These are phyloP conservation scores for Vanrija sp. DNA, from an alignment of 1,284 basidiomycete genomes.

Conservation along the genomic window DNA sequence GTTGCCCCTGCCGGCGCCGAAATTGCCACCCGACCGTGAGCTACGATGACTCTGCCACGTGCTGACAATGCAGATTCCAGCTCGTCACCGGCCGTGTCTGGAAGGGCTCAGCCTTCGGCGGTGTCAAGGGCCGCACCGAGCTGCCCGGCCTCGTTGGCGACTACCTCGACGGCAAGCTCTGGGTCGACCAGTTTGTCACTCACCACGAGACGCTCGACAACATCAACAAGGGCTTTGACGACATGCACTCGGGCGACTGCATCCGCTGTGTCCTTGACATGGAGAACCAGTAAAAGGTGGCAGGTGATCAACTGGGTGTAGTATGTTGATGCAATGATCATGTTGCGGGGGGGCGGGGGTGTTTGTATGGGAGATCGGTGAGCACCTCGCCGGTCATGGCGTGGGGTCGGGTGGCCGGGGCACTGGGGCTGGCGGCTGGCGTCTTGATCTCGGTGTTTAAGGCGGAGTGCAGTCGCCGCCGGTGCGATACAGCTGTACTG, in stretches of 20 bases:
- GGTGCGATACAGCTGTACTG: too few relatives aligned
- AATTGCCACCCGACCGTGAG: conserved; percentile 81
- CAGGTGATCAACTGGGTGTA: too few relatives aligned
- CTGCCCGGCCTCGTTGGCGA: conserved; percentile 78
- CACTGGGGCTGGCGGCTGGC: too few relatives aligned
- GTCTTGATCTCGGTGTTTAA: too few relatives aligned
- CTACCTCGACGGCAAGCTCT: conserved; percentile 46
- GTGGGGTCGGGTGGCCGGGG: too few relatives aligned
- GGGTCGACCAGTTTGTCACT: conserved; percentile 84
- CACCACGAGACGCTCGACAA: conserved; percentile 70
- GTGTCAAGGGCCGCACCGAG: conserved; percentile 95
- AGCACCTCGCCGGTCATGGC: too few relatives aligned
- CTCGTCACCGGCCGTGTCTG: conserved; percentile 82
- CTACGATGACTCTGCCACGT: conserved; percentile 41
- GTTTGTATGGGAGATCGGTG: too few relatives aligned
- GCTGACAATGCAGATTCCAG: conserved; percentile 58
- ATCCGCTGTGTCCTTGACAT: conserved; percentile 75
- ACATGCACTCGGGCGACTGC: conserved; percentile 92
- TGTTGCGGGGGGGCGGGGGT: too few relatives aligned
- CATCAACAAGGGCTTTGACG: conserved; percentile 85
- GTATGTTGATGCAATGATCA: too few relatives aligned
- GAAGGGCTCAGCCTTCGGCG: conserved; percentile 95
- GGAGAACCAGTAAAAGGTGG: conserved; percentile 15
- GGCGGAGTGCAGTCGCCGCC: too few relatives aligned
- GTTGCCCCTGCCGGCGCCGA: conserved; percentile 96